Conservation (phyloP, 169 alveolate species). For the Plasmodium fragile region DNA sequence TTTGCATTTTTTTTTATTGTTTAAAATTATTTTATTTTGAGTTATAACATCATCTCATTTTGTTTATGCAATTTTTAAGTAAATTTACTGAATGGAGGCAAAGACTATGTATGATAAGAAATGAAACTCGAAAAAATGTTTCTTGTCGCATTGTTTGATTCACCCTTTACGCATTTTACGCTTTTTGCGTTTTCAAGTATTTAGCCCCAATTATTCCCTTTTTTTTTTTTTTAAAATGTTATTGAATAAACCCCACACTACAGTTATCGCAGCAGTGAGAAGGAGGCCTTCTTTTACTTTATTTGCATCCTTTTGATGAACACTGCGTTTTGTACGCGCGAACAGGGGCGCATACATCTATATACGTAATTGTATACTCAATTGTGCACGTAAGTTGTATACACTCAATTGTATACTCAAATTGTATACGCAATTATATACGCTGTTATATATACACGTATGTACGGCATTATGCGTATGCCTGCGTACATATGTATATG, state of each 20-base stretch:
- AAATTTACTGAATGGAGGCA: not conserved
- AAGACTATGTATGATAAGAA: not conserved
- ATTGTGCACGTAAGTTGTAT: not conserved
- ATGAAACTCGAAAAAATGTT: not conserved
- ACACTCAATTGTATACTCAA: not conserved
- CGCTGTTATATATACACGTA: not conserved
- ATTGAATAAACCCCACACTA: not conserved
- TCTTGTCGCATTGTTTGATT: not conserved
- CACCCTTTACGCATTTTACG: not conserved
- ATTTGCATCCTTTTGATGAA: not conserved
- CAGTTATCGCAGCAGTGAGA: not conserved
- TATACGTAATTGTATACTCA: not conserved
- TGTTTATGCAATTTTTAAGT: not conserved
- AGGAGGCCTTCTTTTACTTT: not conserved
- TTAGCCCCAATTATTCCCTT: not conserved
- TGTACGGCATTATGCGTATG: not conserved
- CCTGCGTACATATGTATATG: slow-evolving; percentile 7
- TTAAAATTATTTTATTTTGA: not conserved
- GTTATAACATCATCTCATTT: not conserved
- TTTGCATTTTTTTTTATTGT: not conserved
- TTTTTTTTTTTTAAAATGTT: not conserved
- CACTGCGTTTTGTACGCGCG: not conserved
- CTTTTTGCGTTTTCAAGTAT: not conserved
- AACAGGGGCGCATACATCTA: not conserved
- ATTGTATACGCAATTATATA: not conserved